Base-by-base conservation (phyloP, 1,139 yeast species). In the Taphrina flavorubra region DNA sequence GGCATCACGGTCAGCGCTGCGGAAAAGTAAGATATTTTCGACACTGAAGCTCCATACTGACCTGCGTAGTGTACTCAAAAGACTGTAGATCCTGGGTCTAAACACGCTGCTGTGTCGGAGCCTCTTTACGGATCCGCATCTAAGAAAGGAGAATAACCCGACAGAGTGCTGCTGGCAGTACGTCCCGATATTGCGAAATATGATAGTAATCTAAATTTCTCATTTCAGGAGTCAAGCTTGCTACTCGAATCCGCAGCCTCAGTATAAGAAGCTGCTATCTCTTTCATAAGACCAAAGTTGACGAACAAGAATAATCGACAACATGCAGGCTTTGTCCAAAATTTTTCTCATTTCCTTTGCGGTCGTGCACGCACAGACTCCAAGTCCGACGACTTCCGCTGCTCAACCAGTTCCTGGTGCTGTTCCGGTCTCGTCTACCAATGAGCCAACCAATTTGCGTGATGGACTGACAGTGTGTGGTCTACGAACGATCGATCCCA, bases 1-100 rank as follows among this genome's bases (percentile, higher is more conserved):
- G 65, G 65, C 6, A 51, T 65, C 18, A 60, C 59, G 10, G 61
- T 57, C 55, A 65, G 68, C 42, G 57, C 63, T 7, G 68, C 68
- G 25, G 68, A 65, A 36, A 57, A 58, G 65, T 60, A 44, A 44
- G 8, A 6, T 13, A 11, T 16, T 53, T 20, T 11, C 1, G 14
- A 25, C 34, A 1, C 0, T 13, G 34, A n/a, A 11, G 37, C 40
- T 8, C 1, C 44, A 1, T n/a, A 36, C 60, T 37, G 36, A 56
- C 25, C 14, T 8, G 31, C 16, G 18, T 56, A 56, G 60, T 40
- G 46, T 56, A 0, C 13, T 56, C 2, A 37, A 56, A n/a, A 36
- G 20, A 13, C 47, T 56, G 3, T 53, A 34, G 18, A 49, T 7
- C 13, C 47, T 7, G 47, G 47, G 3, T 13, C 25, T 5, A 44